Base-by-base conservation (phyloP, 2,329 filamentous ascomycete species). In the Aspergillus novoparasiticus region DNA sequence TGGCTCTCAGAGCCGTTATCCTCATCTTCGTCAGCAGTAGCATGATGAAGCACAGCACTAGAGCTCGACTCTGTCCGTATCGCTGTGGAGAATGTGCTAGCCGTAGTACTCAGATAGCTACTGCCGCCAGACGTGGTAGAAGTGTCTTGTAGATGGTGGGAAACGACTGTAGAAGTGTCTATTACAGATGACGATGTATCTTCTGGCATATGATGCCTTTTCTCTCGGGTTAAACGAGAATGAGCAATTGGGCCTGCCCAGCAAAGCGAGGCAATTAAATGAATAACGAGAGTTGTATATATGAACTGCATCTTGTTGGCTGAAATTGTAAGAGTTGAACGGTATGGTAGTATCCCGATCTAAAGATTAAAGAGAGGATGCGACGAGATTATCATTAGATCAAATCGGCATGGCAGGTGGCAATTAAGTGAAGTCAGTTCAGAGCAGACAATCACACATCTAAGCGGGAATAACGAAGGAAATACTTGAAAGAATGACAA, bases 231-330 rank as follows among this genome's bases (percentile, higher is more conserved):
- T 36, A 46, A 66, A 66, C 51, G 51, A 41, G 51, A 19, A 43
- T 66, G 70, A 63, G 67, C 63, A 56, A 76, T 73, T 67, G 73
- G 74, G 36, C 68, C 61, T 60, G 67, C 67, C 66, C 64, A 64
- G 56, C 61, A 67, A 57, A 56, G n/a, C 16, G 51, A 56, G 30
- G 61, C 46, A 28, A 68, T 19, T 19, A 61, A 55, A 60, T 56
- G 56, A 26, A 68, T 39, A 45, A 63, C 45, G 28, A 63, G 26
- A 36, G 54, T 56, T 4, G 46, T 30, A 48, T 50, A 21, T 6
- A 60, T 6, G 9, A 63, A n/a, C 10, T 54, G 61, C 63, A 65
- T 65, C 28, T 48, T 60, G 30, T 16, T 6, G 30, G 6, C 16
- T 19, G n/a, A 21, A n/a, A 8, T 36, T 39, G 5, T 8, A 26